A percentile compares a stretch with the other conserved stretches of the same genome.
phyloP scores from a whole-genome alignment of 805 yeast genomes.

The Lipomyces kockii region DNA sequence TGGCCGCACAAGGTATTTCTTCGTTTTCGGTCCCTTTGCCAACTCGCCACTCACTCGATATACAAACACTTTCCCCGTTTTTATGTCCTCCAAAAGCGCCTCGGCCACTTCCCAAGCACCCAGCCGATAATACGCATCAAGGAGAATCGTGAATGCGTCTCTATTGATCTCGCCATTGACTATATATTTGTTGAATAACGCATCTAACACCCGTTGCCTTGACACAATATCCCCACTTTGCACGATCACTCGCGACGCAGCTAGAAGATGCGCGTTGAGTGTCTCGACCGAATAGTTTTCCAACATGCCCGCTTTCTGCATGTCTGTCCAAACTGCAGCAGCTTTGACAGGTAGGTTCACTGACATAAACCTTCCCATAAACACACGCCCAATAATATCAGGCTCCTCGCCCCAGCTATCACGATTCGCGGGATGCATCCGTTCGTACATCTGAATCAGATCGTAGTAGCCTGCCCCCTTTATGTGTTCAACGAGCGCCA shows the following conservation, averaged over 20 bases:
- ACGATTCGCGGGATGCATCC: neutral
- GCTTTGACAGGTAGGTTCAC: slow-evolving; percentile 6
- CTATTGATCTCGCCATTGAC: slow-evolving; percentile 8
- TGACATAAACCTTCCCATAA: slow-evolving; percentile 15
- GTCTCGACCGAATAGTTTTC: slow-evolving; percentile 11
- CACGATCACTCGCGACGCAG: slow-evolving; percentile 8
- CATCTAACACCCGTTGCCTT: neutral
- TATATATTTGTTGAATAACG: neutral
- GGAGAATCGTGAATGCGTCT: slow-evolving; percentile 17
- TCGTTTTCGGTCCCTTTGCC: neutral
- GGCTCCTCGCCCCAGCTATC: slow-evolving; percentile 8
- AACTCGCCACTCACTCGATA: neutral
- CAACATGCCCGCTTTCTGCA: slow-evolving; percentile 9
- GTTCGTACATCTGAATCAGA: slow-evolving; percentile 9
- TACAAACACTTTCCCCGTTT: neutral
- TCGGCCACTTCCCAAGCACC: slow-evolving; percentile 12
- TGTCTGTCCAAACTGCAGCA: slow-evolving; percentile 18
- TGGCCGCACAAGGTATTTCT: slow-evolving; percentile 1
- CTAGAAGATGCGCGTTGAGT: slow-evolving; percentile 19
- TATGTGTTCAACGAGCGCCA: slow-evolving; percentile 7
- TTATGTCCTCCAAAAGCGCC: slow-evolving; percentile 1
- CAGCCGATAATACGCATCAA: slow-evolving; percentile 22
- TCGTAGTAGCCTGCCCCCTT: slow-evolving; percentile 3
- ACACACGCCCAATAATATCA: slow-evolving; percentile 18
- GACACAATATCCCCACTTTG: neutral